These are phyloP conservation scores for Fraxinus quadrangulata DNA, from an alignment of 257 asterid genomes.

Conservation along the genomic window DNA sequence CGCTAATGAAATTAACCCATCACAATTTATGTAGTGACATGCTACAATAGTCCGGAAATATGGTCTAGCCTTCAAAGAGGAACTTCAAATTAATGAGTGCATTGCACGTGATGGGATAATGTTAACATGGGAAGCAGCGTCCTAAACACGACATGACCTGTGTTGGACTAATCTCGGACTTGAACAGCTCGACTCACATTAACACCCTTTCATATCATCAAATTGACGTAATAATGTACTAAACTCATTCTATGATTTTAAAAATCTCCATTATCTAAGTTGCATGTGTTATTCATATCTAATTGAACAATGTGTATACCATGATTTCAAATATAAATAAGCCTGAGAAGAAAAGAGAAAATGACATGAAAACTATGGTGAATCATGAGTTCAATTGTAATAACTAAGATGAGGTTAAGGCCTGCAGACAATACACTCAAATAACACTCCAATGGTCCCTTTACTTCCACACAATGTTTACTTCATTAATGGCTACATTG, in stretches of 20 bases:
- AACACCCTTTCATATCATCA: neutral
- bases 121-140: too few relatives aligned
- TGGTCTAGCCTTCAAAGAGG: too few relatives aligned
- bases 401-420: conserved; percentile 3
- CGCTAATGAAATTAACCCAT: too few relatives aligned
- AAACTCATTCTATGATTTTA: neutral
- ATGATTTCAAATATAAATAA: neutral
- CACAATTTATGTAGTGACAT: too few relatives aligned
- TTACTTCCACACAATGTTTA: conserved; percentile 23
- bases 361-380: neutral
- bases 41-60: too few relatives aligned
- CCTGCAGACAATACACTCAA: conserved; percentile 19
- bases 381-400: conserved; percentile 8
- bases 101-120: too few relatives aligned
- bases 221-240: neutral
- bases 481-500: conserved; percentile 3
- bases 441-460: conserved; percentile 13
- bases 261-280: neutral
- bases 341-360: neutral
- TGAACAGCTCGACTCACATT: too few relatives aligned
- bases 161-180: too few relatives aligned
- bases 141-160: too few relatives aligned
- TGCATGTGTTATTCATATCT: neutral
- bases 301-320: neutral
- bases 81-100: too few relatives aligned